phyloP scores from a whole-genome alignment of 83 land plant genomes.

The Isoetes engelmannii region DNA sequence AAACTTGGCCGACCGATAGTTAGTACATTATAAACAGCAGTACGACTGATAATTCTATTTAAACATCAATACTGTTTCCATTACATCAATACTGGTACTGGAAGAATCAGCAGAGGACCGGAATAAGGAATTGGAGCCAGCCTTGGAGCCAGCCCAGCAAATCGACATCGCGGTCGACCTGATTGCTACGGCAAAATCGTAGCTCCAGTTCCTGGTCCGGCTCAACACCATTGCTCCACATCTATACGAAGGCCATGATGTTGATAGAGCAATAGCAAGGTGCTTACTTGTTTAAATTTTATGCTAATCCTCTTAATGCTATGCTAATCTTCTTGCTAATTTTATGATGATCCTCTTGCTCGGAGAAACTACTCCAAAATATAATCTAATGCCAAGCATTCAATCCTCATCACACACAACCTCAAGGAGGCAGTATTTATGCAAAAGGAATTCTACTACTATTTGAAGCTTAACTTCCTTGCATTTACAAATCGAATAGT shows the following conservation, averaged over 20 bases:
- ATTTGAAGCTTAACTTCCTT: constrained; percentile 1
- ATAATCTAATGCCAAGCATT: too few species aligned
- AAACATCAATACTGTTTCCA: too few species aligned
- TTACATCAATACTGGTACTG: too few species aligned
- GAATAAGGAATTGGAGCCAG: not conserved
- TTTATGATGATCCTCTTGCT: constrained; percentile 57
- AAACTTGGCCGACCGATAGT: too few species aligned
- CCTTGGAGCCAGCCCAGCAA: not conserved
- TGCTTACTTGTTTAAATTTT: not conserved
- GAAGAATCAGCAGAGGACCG: not conserved
- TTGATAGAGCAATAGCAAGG: constrained; percentile 18
- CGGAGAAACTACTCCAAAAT: not conserved
- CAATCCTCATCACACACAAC: not conserved
- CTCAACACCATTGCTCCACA: constrained; percentile 12
- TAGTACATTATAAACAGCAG: too few species aligned
- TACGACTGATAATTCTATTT: too few species aligned
- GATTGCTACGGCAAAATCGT: constrained; percentile 14
- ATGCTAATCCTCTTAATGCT: too few species aligned
- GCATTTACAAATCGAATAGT: not conserved
- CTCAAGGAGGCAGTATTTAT: constrained; percentile 15
- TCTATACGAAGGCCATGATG: constrained; percentile 17
- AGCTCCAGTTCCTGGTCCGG: constrained; percentile 15
- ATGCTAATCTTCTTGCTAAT: too few species aligned
- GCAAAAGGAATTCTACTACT: constrained; percentile 28
- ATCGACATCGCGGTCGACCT: constrained; percentile 15